Percentiles rank a stretch among this genome's conserved stretches.
Evolutionary conservation across 2,329 filamentous ascomycete species (phyloP).

Genomic region (Colletotrichum eleusines): DNA sequence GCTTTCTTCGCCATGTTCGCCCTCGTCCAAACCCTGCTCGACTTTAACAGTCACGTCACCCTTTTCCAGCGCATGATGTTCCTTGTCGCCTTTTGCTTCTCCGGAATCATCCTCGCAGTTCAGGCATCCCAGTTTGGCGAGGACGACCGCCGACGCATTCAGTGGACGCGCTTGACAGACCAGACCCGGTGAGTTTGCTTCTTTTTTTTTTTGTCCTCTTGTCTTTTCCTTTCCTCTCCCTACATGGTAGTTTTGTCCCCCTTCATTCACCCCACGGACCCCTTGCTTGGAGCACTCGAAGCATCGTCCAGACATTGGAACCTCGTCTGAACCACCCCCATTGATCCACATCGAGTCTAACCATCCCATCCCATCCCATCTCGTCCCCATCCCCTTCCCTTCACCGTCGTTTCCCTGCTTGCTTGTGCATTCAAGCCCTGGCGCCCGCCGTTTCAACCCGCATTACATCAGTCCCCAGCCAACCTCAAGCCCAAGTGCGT

Average conservation of each 20-base stretch:
- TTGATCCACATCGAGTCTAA: not conserved
- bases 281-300: not conserved
- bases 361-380: not conserved
- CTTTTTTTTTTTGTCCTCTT: not conserved
- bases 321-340: slow-evolving; percentile 34
- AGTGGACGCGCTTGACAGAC: slow-evolving; percentile 43
- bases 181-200: slow-evolving; percentile 38
- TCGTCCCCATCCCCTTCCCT: not conserved
- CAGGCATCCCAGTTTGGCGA: slow-evolving; percentile 43
- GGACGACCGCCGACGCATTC: slow-evolving; percentile 32
- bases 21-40: slow-evolving; percentile 32
- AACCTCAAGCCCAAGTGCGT: slow-evolving; percentile 18
- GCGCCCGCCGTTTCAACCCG: slow-evolving; percentile 33
- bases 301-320: slow-evolving; percentile 10
- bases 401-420: not conserved
- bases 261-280: not conserved
- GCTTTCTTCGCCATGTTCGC: slow-evolving; percentile 20
- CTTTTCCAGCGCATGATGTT: slow-evolving; percentile 43
- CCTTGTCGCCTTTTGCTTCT: slow-evolving; percentile 42
- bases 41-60: slow-evolving; percentile 38
- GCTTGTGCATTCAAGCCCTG: slow-evolving; percentile 12
- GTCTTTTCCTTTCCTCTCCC: not conserved
- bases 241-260: not conserved
- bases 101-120: slow-evolving; percentile 44
- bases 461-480: slow-evolving; percentile 16